phyloP scores from a whole-genome alignment of 148 eudicot species.

The Agrostemma githago region DNA sequence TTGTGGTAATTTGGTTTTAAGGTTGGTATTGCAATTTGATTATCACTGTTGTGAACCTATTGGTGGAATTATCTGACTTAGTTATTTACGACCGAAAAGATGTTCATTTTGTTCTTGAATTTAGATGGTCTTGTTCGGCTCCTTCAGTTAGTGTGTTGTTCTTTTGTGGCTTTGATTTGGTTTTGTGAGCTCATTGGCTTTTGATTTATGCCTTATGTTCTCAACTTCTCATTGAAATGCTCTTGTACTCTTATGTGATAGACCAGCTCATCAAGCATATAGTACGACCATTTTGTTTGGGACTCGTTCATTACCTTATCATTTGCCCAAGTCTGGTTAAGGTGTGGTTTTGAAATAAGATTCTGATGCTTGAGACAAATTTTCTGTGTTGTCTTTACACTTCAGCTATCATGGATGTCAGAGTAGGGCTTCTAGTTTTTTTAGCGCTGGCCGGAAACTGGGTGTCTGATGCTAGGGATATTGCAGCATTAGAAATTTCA shows the following conservation, averaged over 20 bases:
- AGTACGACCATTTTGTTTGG: not conserved
- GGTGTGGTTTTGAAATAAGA: not conserved
- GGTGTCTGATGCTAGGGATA: slow-evolving; percentile 32
- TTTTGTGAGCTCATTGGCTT: not conserved
- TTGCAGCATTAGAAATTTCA: slow-evolving; percentile 21
- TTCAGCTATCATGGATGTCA: slow-evolving; percentile 41
- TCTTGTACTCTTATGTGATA: not conserved
- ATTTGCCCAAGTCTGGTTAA: not conserved
- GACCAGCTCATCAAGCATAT: not conserved
- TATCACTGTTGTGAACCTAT: not conserved
- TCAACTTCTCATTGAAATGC: not conserved
- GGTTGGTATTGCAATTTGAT: not conserved
- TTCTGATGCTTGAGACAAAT: not conserved
- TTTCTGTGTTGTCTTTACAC: slow-evolving; percentile 11
- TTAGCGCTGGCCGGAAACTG: slow-evolving; percentile 29
- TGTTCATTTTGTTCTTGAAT: not conserved
- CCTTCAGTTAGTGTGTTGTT: not conserved
- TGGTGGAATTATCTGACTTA: not conserved
- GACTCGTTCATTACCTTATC: not conserved
- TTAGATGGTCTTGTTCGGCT: not conserved
- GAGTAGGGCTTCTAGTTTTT: slow-evolving; percentile 32
- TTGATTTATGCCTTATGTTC: not conserved
- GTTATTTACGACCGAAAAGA: not conserved
- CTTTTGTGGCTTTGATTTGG: not conserved
- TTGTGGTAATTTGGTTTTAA: not conserved